phyloP scores from a whole-genome alignment of 2,329 filamentous ascomycete genomes.

The Nothopassalora personata region DNA sequence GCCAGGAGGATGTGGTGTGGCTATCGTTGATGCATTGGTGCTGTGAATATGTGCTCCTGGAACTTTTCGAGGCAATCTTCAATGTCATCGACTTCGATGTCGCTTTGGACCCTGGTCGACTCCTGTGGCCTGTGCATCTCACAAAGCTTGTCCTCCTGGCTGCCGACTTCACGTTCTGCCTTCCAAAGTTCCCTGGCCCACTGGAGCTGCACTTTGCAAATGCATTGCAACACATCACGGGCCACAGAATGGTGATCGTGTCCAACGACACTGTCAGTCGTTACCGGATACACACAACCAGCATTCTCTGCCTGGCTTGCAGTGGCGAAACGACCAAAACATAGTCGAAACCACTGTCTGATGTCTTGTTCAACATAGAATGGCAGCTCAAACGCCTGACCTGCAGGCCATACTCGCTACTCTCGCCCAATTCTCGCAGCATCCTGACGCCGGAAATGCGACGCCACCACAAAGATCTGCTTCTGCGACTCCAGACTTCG shows the following conservation, averaged over 20 bases:
- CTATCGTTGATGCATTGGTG: conserved; percentile 1
- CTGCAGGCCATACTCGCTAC: conserved; percentile 33
- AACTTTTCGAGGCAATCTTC: neutral
- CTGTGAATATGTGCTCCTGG: neutral
- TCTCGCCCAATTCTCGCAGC: conserved; percentile 25
- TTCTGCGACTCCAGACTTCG: conserved; percentile 1
- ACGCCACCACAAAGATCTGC: neutral
- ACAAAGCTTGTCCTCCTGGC: neutral
- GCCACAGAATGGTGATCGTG: neutral
- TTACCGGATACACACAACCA: neutral
- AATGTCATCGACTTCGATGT: neutral
- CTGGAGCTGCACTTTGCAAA: neutral
- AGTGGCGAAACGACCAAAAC: neutral
- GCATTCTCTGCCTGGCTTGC: neutral
- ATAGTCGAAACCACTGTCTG: neutral
- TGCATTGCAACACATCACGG: neutral
- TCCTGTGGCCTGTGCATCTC: neutral
- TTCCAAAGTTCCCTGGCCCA: no score
- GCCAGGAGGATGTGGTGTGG: neutral
- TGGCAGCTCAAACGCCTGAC: conserved; percentile 21
- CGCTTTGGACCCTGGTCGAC: neutral
- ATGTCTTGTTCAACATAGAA: neutral
- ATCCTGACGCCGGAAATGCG: neutral
- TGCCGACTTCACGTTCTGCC: neutral
- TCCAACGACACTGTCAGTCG: neutral